Conservation (phyloP, 805 yeast species). For the Komagataella mondaviorum region DNA sequence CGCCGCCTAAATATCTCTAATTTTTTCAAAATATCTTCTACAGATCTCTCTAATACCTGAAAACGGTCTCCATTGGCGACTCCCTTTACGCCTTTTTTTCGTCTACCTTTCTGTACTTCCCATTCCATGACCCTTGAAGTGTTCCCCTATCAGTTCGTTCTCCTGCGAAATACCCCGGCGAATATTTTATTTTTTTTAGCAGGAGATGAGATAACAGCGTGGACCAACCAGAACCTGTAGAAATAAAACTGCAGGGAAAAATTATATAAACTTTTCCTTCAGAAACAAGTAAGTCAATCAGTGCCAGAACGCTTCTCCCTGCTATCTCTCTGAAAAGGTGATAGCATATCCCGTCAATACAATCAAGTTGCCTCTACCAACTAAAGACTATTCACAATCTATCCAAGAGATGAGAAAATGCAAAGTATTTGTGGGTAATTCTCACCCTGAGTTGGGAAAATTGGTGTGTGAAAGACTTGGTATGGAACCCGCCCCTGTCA, state of each 20-base stretch:
- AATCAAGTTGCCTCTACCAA: background rate
- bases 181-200: no score
- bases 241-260: background rate
- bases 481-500: constrained; percentile 86
- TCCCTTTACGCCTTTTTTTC: background rate
- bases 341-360: background rate
- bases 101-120: background rate
- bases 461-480: constrained; percentile 86
- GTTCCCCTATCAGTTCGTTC: background rate
- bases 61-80: background rate
- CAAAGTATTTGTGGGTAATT: constrained; percentile 90
- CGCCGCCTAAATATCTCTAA: background rate
- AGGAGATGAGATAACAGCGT: background rate
- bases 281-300: background rate
- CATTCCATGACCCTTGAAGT: background rate
- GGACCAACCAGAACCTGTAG: background rate
- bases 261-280: background rate
- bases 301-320: background rate
- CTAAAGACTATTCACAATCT: background rate
- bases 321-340: background rate
- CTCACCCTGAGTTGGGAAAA: constrained; percentile 90
- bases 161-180: background rate
- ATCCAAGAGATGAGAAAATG: constrained; percentile 72
- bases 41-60: background rate
- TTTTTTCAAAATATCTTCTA: background rate